Evolutionary conservation across 768 basidiomycete genomes (phyloP).

Genomic region (Hygrophorus russula): DNA sequence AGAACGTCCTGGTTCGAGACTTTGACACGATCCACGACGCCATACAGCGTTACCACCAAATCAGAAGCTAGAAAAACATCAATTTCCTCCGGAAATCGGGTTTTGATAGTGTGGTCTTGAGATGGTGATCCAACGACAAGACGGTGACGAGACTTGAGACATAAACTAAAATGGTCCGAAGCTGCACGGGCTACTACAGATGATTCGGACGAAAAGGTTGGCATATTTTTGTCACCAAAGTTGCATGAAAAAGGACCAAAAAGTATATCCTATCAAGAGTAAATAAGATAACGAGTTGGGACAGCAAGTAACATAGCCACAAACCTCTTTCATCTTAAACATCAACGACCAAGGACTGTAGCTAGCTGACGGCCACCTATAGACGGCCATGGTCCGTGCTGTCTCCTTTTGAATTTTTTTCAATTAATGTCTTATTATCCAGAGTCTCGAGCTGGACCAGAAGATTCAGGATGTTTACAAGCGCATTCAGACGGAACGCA

Average conservation of each 20-base stretch:
- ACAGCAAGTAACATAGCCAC: conserved; percentile 10
- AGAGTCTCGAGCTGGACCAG: conserved; percentile 70
- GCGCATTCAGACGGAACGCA: conserved; percentile 87
- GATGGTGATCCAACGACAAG: conserved; percentile 22
- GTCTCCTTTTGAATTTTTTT: conserved; percentile 5
- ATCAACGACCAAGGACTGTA: background rate
- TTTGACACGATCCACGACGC: conserved; percentile 32
- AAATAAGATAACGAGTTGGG: conserved; percentile 14
- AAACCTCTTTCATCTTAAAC: background rate
- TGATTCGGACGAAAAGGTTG: conserved; percentile 17
- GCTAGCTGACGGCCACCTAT: background rate
- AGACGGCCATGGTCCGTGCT: conserved; percentile 11
- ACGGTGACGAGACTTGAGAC: conserved; percentile 35
- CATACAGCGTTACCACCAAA: conserved; percentile 43
- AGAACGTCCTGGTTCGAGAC: conserved; percentile 29
- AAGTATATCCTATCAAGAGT: background rate
- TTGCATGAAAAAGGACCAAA: background rate
- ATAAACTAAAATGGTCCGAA: conserved; percentile 31
- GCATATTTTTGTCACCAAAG: background rate
- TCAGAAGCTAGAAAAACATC: conserved; percentile 41
- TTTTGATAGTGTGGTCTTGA: conserved; percentile 17
- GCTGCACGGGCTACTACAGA: conserved; percentile 30
- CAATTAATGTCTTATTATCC: conserved; percentile 10
- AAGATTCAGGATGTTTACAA: conserved; percentile 88
- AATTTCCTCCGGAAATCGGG: conserved; percentile 27